Evolutionary conservation across 148 eudicot species (phyloP).

Genomic region (Simmondsia chinensis): DNA sequence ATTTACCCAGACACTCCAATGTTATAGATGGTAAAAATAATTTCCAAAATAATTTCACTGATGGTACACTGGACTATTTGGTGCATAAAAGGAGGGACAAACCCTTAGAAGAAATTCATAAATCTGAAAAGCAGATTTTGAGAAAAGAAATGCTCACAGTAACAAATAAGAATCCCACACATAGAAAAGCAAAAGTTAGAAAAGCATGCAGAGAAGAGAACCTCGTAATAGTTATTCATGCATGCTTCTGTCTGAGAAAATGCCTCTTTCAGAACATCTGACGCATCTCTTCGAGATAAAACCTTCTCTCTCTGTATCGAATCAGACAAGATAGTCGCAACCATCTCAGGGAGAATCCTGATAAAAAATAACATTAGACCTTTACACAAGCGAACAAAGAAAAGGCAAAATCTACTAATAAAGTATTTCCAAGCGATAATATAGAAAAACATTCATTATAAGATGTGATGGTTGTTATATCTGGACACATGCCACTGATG

Average conservation of each 20-base stretch:
- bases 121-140: too few relatives aligned
- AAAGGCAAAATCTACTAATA: not conserved
- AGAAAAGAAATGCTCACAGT: too few relatives aligned
- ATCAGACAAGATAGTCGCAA: slow-evolving; percentile 63
- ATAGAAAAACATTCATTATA: not conserved
- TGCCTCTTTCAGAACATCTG: slow-evolving; percentile 87
- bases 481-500: too few relatives aligned
- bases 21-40: too few relatives aligned
- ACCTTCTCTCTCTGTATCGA: slow-evolving; percentile 57
- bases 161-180: too few relatives aligned
- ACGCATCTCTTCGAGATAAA: slow-evolving; percentile 61
- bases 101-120: too few relatives aligned
- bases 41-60: too few relatives aligned
- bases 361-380: not conserved
- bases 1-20: too few relatives aligned
- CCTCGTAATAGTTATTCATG: slow-evolving; percentile 81
- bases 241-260: slow-evolving; percentile 64
- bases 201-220: slow-evolving; percentile 10
- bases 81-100: too few relatives aligned
- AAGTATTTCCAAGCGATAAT: not conserved
- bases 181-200: too few relatives aligned
- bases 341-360: slow-evolving; percentile 77
- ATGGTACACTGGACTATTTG: too few relatives aligned
- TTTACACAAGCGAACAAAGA: not conserved
- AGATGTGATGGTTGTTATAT: too few relatives aligned